Evolutionary conservation across 2,329 filamentous ascomycete species (phyloP), one percentile per base, ranked within the genome.

Genomic region (Clarireedia hainanense): DNA sequence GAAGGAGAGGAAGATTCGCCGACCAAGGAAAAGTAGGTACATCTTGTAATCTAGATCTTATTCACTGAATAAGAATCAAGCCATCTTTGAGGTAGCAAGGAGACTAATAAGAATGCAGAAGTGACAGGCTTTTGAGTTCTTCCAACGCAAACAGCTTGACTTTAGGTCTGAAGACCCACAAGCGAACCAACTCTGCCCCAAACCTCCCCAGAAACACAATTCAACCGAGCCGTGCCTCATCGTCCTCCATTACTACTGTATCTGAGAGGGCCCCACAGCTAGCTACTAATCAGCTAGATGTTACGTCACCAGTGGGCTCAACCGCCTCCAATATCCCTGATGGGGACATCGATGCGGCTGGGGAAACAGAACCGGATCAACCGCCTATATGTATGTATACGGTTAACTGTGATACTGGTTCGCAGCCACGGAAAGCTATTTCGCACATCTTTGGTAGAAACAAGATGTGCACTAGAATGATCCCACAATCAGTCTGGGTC

Each of bases 391-490:
- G 82, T 64, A 78, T 81, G 72, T 83, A 79, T 60, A 76, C 79
- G 15, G 68, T 74, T 1, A 73, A 79, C 58, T 86, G 83, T 65
- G 75, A 80, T 47, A 85, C 81, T 0, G 76, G 76, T 4, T 83
- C 81, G 5, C 76, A 80, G 55, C 78, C 79, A 24, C 81, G 89
- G 48, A 92, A 92, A 71, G 83, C 86, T 5, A 86, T 92, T 57
- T 90, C 86, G 0, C 88, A 94, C 65, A 80, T 91, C 55, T 92
- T 92, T 63, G 89, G 89, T 23, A 81, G 89, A 39, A 94, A 94
- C 75, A 94, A 94, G 71, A 76, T 80, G 6, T 86, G 83, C 65
- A 94, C 89, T 0, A 79, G 85, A 36, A 75, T 77, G 46, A 88
- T 94, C 49, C 86, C 86, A 0, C 72, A 79, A 5, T 71, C 80